Evolutionary conservation across 2,329 filamentous ascomycete genomes (phyloP), one percentile per base, ranked within the genome.

Genomic region (Diplodia mutila): DNA sequence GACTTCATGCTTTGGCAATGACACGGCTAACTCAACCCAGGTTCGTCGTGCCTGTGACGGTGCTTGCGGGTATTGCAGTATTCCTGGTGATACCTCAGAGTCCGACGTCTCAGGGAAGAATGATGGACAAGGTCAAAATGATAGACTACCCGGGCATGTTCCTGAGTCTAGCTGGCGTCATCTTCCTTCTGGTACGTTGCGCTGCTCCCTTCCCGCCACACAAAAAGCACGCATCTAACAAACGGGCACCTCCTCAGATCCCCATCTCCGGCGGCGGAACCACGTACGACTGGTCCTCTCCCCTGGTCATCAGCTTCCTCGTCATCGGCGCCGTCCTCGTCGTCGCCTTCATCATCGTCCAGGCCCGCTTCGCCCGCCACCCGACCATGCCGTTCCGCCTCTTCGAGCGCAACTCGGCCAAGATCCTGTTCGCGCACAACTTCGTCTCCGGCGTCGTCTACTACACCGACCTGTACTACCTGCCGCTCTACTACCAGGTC

Each of bases 401-500:
- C 51, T 90, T 89, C 76, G 81, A 78, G 48, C 86, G 82, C 68
- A 77, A 77, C 25, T 81, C 86, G 6, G 80, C 90, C 7, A 78
- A 79, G 27, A 80, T 85, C 11, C 83, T 90, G 68, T 78, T 90
- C 61, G 54, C 82, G 3, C 86, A 90, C 71, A 86, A 84, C 73
- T 85, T 90, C 69, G 75, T 90, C 23, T 82, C 89, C 21, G 87
- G 88, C 5, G 79, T 85, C n/a, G 84, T 85, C 1, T 89, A 88
- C 71, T 88, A 89, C 71, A 80, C 83, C 1, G 83, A 84, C 67
- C 76, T 89, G 1, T 90, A 89, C 75, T 90, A 86, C 71, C 74
- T 90, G 5, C 87, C 87, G 1, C 77, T 89, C 0, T 90, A 87
- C 74, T 85, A 87, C 53, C 86, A 90, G 70, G 88, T 88, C 68